phyloP scores from a whole-genome alignment of 1,284 basidiomycete species.

The Laetiporus sulphureus region DNA sequence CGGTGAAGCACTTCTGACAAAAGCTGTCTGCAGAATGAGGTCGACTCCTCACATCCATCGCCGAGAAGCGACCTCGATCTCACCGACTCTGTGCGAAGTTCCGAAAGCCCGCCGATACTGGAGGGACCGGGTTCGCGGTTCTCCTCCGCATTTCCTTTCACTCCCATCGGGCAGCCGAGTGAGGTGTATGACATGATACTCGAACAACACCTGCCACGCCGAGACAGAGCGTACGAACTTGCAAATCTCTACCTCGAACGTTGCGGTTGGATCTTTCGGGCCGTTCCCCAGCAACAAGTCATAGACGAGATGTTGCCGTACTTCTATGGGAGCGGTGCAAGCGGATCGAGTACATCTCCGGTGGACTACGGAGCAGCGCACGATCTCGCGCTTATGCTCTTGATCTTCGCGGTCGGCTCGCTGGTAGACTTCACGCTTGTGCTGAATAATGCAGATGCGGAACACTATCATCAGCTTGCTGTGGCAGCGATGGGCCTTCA shows the following conservation, averaged over 20 bases:
- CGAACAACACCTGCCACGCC: constrained; percentile 28
- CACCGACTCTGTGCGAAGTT: constrained; percentile 27
- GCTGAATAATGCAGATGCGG: constrained; percentile 51
- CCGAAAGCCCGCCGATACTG: constrained; percentile 29
- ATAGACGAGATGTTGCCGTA: constrained; percentile 55
- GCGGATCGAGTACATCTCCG: constrained; percentile 9
- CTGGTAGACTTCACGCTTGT: constrained; percentile 57
- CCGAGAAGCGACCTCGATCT: constrained; percentile 21
- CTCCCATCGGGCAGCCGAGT: constrained; percentile 43
- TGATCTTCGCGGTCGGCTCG: constrained; percentile 55
- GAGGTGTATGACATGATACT: constrained; percentile 44
- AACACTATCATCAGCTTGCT: constrained; percentile 50
- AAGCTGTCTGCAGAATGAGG: constrained; percentile 17
- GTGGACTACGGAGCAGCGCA: constrained; percentile 37
- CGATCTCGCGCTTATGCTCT: constrained; percentile 47
- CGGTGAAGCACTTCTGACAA: too few species aligned
- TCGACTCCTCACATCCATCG: constrained; percentile 16
- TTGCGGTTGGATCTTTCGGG: constrained; percentile 46
- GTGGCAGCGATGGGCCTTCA: constrained; percentile 31
- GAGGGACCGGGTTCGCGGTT: constrained; percentile 45
- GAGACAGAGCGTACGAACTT: constrained; percentile 42
- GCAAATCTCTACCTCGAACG: constrained; percentile 59
- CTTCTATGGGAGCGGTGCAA: constrained; percentile 39
- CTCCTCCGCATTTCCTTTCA: constrained; percentile 58
- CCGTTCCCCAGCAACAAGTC: constrained; percentile 53